Evolutionary conservation across 108 stramenopile genomes (phyloP).

Genomic region (Bacterosira constricta): DNA sequence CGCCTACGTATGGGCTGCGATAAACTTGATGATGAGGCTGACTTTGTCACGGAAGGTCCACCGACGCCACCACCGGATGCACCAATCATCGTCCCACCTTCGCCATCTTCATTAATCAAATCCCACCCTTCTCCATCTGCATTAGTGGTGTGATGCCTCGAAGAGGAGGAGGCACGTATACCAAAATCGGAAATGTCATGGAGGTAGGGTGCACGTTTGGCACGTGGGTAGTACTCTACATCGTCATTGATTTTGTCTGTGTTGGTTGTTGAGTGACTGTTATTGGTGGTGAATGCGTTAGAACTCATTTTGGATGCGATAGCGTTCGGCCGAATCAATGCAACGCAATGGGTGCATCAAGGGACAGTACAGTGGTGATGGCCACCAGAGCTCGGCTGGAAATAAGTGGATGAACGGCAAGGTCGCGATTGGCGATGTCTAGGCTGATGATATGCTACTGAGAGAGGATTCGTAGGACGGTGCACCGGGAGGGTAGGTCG

Average conservation of each 20-base stretch:
- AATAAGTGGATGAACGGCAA: too few relatives aligned
- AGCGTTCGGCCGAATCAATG: too few relatives aligned
- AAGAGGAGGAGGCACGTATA: background rate
- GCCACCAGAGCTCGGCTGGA: too few relatives aligned
- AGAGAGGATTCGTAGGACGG: too few relatives aligned
- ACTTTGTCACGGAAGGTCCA: conserved; percentile 6
- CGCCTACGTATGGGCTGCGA: conserved; percentile 10
- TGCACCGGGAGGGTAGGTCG: too few relatives aligned
- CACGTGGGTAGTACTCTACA: conserved; percentile 46
- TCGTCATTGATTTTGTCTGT: conserved; percentile 3
- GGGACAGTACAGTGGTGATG: too few relatives aligned
- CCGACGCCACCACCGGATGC: conserved; percentile 57
- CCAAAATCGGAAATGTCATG: conserved; percentile 33
- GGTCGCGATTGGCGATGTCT: too few relatives aligned
- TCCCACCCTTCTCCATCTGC: background rate
- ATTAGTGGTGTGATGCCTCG: background rate
- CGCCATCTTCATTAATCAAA: background rate
- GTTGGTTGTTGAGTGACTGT: background rate
- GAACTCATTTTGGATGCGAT: too few relatives aligned
- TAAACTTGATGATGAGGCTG: conserved; percentile 1
- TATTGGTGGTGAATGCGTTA: background rate
- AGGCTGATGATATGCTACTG: too few relatives aligned
- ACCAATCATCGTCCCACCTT: conserved; percentile 38
- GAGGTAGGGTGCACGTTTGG: conserved; percentile 49
- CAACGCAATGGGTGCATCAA: too few relatives aligned